Evolutionary conservation across 768 basidiomycete genomes (phyloP), one percentile per base, ranked within the genome.

Genomic region (Favolaschia claudopus): DNA sequence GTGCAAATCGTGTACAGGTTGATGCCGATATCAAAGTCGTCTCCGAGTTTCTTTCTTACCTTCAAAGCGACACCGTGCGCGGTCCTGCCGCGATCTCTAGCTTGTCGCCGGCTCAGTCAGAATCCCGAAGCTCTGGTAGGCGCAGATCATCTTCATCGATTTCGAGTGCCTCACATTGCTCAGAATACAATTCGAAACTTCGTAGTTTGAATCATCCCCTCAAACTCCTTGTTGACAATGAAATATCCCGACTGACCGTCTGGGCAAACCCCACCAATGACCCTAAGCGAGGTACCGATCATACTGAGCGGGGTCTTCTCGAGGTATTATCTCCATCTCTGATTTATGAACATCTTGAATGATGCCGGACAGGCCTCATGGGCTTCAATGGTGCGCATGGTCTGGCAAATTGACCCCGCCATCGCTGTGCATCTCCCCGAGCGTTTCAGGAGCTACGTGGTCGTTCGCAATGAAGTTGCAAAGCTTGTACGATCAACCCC

Each of bases 261-360:
- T 99, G 97, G 97, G 80, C 80, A 39, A 99, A 99, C 72, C 93
- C 94, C 0, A 81, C 83, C 28, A 91, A 89, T 58, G 96, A 97
- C 61, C 66, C 79, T 5, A 86, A 83, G 64, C 86, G 89, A 62
- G 89, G 90, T 17, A 67, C 72, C 1, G 89, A 94, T 69, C 77
- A 89, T 39, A 66, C 82, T 34, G 70, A 92, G 71, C 81, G 85
- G 60, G 81, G 82, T 19, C 77, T 89, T 63, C 68, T 82, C 0
- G 89, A 89, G 62, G 94, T 93, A 66, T 80, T 59, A 7, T 53
- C n/a, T 25, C 32, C 49, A 2, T 46, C 7, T 12, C 20, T 51
- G 44, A 31, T 12, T 34, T 31, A 51, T 45, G n/a, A n/a, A n/a
- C 24, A 25, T 22, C 10, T 51, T 45, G 38, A 49, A 22, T 42